phyloP scores from a whole-genome alignment of 306 rosid genomes.

The Vigna mungo region DNA sequence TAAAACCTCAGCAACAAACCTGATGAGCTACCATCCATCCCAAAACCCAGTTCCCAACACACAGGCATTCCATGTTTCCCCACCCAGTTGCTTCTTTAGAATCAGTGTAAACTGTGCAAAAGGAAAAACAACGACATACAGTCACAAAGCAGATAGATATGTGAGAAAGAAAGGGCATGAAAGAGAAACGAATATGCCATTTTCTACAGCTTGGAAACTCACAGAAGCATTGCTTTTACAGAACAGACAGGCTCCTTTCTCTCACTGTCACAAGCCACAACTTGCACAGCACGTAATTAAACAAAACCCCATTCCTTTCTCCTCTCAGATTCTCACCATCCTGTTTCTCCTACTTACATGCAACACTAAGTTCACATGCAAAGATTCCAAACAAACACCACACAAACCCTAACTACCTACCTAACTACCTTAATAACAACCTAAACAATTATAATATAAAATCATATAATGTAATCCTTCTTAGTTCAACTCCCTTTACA shows the following conservation, averaged over 20 bases:
- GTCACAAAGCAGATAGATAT: not conserved
- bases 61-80: slow-evolving; percentile 41
- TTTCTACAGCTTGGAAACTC: slow-evolving; percentile 64
- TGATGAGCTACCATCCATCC: slow-evolving; percentile 31
- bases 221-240: slow-evolving; percentile 60
- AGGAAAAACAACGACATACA: not conserved
- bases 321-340: slow-evolving; percentile 37
- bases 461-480: not conserved
- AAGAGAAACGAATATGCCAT: slow-evolving; percentile 54
- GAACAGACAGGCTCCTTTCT: slow-evolving; percentile 47
- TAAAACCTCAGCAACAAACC: slow-evolving; percentile 42
- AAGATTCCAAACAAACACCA: slow-evolving; percentile 45
- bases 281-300: slow-evolving; percentile 44
- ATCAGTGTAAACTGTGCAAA: slow-evolving; percentile 56
- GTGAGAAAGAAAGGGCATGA: not conserved
- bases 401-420: slow-evolving; percentile 48
- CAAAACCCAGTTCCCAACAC: slow-evolving; percentile 50
- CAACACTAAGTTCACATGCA: slow-evolving; percentile 47
- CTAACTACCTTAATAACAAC: not conserved
- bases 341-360: slow-evolving; percentile 52
- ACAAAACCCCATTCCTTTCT: slow-evolving; percentile 43
- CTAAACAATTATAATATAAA: not conserved
- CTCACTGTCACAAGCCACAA: slow-evolving; percentile 43
- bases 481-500: not conserved
- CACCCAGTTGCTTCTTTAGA: slow-evolving; percentile 54